phyloP scores from a whole-genome alignment of 176 grass and related monocot species.

The Olyra latifolia region DNA sequence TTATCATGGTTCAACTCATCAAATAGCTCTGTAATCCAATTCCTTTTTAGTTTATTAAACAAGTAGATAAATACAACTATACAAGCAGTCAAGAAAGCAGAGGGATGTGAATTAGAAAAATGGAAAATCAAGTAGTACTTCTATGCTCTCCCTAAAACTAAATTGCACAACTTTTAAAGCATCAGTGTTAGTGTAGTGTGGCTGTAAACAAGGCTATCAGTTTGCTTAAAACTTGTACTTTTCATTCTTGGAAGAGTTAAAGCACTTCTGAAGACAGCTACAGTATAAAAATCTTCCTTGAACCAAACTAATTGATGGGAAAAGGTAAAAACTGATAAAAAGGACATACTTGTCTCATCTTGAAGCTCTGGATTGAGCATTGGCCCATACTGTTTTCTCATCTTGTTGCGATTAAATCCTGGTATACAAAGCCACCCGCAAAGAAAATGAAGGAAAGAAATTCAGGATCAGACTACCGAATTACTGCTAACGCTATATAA shows the following conservation, averaged over 20 bases:
- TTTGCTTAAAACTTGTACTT: background rate
- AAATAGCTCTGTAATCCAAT: background rate
- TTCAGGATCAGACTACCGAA: background rate
- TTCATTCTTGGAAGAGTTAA: background rate
- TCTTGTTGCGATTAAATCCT: slow-evolving; percentile 48
- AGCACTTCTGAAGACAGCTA: background rate
- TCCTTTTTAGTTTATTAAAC: slow-evolving; percentile 2
- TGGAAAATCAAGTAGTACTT: background rate
- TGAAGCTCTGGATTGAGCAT: slow-evolving; percentile 38
- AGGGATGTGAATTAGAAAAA: background rate
- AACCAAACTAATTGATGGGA: slow-evolving; percentile 9
- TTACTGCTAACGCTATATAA: background rate
- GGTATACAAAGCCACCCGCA: background rate
- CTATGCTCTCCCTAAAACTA: background rate
- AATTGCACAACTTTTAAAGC: background rate
- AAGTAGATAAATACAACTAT: background rate
- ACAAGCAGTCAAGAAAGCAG: background rate
- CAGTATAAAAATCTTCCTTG: background rate
- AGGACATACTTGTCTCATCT: slow-evolving; percentile 41
- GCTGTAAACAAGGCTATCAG: background rate
- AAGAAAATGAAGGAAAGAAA: background rate
- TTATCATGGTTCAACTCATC: background rate
- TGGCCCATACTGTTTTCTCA: slow-evolving; percentile 38
- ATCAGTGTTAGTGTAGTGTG: background rate
- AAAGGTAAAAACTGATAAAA: background rate